These are phyloP conservation scores for Auriscalpium microsporum DNA, from an alignment of 768 basidiomycete genomes.

Conservation along the genomic window DNA sequence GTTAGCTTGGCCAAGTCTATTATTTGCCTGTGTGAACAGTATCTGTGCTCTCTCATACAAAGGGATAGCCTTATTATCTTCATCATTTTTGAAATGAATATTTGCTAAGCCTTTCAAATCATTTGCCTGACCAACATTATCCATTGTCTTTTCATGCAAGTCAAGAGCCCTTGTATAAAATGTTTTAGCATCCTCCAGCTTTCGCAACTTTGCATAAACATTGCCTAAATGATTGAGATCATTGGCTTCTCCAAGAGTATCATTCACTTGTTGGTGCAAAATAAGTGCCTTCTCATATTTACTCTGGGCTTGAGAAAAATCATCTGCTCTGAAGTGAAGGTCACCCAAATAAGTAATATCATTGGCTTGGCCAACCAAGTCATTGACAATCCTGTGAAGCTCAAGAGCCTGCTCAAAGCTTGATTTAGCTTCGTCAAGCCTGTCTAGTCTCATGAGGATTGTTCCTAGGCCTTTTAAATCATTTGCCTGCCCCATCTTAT, in stretches of 20 bases:
- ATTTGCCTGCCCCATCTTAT: conserved; percentile 10
- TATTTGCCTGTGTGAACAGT: neutral
- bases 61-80: neutral
- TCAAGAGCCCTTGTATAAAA: neutral
- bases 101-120: conserved; percentile 7
- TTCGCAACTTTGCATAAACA: conserved; percentile 5
- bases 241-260: conserved; percentile 7
- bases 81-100: conserved; percentile 3
- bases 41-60: neutral
- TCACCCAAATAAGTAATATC: conserved; percentile 9
- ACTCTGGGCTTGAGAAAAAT: neutral
- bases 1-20: neutral
- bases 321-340: conserved; percentile 1
- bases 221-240: conserved; percentile 9
- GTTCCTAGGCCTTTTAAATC: conserved; percentile 11
- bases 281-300: conserved; percentile 2
- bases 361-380: conserved; percentile 7
- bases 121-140: conserved; percentile 8
- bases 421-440: neutral
- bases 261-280: neutral
- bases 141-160: neutral
- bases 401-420: neutral
- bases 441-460: neutral
- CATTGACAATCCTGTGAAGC: conserved; percentile 2
- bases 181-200: neutral